These are phyloP conservation scores for Periconia digitata DNA, from an alignment of 2,329 filamentous ascomycete genomes.

Conservation along the genomic window DNA sequence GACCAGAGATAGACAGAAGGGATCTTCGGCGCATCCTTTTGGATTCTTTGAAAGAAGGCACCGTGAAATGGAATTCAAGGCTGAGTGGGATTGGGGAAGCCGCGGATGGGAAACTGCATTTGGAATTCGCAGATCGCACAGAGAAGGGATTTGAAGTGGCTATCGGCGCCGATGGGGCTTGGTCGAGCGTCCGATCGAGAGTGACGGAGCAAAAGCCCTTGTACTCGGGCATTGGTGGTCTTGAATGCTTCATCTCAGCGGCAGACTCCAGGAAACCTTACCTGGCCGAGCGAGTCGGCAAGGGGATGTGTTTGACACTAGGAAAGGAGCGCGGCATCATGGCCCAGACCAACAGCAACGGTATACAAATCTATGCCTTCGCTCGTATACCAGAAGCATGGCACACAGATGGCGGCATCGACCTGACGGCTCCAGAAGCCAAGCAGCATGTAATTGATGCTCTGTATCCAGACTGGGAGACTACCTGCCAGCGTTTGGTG, in stretches of 20 bases:
- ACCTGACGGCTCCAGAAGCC: conserved; percentile 42
- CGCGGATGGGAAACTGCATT: conserved; percentile 11
- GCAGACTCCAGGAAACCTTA: conserved; percentile 27
- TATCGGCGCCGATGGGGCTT: conserved; percentile 52
- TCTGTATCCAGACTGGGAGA: not conserved
- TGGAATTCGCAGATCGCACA: conserved; percentile 36
- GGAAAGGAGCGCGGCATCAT: conserved; percentile 29
- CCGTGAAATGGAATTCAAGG: conserved; percentile 25
- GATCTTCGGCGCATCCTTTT: conserved; percentile 18
- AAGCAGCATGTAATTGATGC: conserved; percentile 12
- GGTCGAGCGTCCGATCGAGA: conserved; percentile 40
- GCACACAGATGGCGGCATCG: conserved; percentile 44
- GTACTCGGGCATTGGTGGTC: conserved; percentile 42
- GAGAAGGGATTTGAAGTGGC: conserved; percentile 47
- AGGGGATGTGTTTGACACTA: conserved; percentile 35
- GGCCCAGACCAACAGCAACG: conserved; percentile 38
- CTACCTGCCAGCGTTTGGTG: conserved; percentile 2
- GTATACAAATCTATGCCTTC: conserved; percentile 23
- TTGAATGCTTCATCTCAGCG: conserved; percentile 32
- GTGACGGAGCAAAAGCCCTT: conserved; percentile 35
- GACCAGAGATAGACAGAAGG: conserved; percentile 22
- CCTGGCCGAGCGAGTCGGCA: conserved; percentile 35
- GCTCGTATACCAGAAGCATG: conserved; percentile 38
- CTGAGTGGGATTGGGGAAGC: conserved; percentile 16
- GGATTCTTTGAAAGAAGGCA: conserved; percentile 21